Evolutionary conservation across 148 eudicot genomes (phyloP).

Genomic region (Rhododendron griersonianum): DNA sequence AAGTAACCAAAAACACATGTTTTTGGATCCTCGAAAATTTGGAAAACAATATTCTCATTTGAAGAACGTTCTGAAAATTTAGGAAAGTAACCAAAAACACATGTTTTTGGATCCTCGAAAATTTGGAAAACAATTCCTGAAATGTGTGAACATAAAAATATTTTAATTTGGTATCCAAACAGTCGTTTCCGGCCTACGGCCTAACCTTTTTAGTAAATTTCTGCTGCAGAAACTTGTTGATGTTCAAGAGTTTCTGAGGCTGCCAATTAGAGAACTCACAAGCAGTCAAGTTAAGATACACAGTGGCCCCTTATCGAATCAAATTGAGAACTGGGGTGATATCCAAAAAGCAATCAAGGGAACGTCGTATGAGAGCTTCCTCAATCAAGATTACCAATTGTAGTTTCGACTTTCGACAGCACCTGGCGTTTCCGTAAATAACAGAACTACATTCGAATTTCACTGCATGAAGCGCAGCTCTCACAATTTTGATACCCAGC

Average conservation of each 20-base stretch:
- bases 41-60: not conserved
- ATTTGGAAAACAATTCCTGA: not conserved
- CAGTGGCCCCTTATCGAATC: slow-evolving; percentile 35
- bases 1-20: not conserved
- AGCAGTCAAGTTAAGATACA: slow-evolving; percentile 76
- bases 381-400: slow-evolving; percentile 35
- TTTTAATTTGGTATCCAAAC: not conserved
- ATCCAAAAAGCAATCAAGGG: slow-evolving; percentile 41
- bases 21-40: not conserved
- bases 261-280: slow-evolving; percentile 48
- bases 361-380: slow-evolving; percentile 47
- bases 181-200: not conserved
- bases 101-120: not conserved
- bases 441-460: slow-evolving; percentile 2
- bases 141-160: not conserved
- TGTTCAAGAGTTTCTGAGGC: slow-evolving; percentile 50
- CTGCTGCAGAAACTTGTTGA: slow-evolving; percentile 50
- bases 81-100: not conserved
- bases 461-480: not conserved
- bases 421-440: slow-evolving; percentile 4
- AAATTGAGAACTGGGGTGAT: slow-evolving; percentile 59
- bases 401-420: not conserved
- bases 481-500: not conserved
- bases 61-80: not conserved
- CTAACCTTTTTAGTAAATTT: not conserved